Evolutionary conservation across 2,329 filamentous ascomycete genomes (phyloP).

Genomic region (Lasiodiplodia sp.): DNA sequence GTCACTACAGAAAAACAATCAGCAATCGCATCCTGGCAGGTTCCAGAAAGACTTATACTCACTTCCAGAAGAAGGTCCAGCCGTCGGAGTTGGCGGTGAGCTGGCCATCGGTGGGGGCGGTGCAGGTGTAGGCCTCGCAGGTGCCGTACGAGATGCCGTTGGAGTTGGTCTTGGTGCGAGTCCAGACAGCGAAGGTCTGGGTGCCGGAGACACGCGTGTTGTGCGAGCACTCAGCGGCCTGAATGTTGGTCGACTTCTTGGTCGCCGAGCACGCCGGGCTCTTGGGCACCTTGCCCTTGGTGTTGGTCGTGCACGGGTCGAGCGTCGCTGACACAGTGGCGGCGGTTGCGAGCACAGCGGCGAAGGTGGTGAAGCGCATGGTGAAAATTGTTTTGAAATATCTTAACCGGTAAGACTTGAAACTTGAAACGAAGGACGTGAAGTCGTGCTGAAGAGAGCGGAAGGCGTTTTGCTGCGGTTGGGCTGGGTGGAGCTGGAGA

Average conservation of each 20-base stretch:
- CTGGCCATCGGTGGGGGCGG: constrained; percentile 9
- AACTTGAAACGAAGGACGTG: constrained; percentile 3
- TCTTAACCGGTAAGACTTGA: not conserved
- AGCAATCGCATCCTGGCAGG: not conserved
- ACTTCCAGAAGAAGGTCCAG: constrained; percentile 29
- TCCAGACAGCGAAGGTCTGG: constrained; percentile 51
- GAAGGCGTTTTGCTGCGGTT: not conserved
- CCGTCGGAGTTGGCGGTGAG: not conserved
- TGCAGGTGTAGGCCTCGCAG: constrained; percentile 35
- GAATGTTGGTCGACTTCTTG: constrained; percentile 47
- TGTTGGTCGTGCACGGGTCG: constrained; percentile 47
- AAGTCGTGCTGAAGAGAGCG: not conserved
- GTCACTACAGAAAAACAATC: constrained; percentile 1
- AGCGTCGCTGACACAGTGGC: constrained; percentile 43
- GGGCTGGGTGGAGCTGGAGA: not conserved
- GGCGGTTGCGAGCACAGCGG: constrained; percentile 31
- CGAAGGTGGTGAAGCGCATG: constrained; percentile 27
- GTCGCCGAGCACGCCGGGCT: constrained; percentile 33
- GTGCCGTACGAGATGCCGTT: constrained; percentile 55
- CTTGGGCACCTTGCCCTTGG: constrained; percentile 43
- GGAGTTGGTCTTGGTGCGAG: constrained; percentile 51
- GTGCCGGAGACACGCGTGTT: constrained; percentile 48
- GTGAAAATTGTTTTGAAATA: not conserved
- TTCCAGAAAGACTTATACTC: not conserved
- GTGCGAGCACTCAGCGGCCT: constrained; percentile 53